Evolutionary conservation across 225 moss, liverwort and hornwort genomes (phyloP).

Genomic region (Pleurozium schreberi): DNA sequence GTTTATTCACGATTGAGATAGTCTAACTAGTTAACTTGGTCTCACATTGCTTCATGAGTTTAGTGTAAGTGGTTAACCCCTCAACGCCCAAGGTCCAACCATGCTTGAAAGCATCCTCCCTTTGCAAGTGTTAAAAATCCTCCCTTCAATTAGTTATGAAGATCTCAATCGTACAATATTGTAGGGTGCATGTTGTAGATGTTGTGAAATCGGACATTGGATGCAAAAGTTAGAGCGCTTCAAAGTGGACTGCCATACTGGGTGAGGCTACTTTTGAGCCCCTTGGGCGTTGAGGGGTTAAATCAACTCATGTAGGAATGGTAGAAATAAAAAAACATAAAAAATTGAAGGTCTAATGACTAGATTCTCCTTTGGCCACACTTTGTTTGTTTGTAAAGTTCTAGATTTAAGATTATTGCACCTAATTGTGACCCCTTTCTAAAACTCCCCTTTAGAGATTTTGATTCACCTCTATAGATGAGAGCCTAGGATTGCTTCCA

Average conservation of each 20-base stretch:
- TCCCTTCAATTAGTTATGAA: too few relatives aligned
- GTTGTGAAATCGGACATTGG: too few relatives aligned
- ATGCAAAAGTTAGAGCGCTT: too few relatives aligned
- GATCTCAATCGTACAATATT: too few relatives aligned
- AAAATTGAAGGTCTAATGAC: not conserved
- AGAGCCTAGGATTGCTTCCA: accelerated
- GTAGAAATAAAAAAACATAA: not conserved
- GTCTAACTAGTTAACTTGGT: not conserved
- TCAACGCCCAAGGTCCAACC: too few relatives aligned
- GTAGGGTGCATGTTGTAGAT: too few relatives aligned
- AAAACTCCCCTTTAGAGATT: accelerated
- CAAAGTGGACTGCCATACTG: too few relatives aligned
- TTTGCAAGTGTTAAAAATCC: too few relatives aligned
- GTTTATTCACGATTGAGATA: not conserved
- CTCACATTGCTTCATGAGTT: not conserved
- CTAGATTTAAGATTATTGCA: accelerated
- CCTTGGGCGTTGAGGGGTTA: too few relatives aligned
- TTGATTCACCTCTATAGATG: not conserved
- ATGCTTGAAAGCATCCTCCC: too few relatives aligned
- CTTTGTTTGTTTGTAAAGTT: not conserved
- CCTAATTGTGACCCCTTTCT: not conserved
- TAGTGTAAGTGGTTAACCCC: too few relatives aligned
- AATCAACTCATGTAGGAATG: not conserved
- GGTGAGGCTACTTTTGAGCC: too few relatives aligned
- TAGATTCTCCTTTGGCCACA: accelerated